Evolutionary conservation across 1,139 yeast species (phyloP).

Genomic region (Pneumocystis canis): DNA sequence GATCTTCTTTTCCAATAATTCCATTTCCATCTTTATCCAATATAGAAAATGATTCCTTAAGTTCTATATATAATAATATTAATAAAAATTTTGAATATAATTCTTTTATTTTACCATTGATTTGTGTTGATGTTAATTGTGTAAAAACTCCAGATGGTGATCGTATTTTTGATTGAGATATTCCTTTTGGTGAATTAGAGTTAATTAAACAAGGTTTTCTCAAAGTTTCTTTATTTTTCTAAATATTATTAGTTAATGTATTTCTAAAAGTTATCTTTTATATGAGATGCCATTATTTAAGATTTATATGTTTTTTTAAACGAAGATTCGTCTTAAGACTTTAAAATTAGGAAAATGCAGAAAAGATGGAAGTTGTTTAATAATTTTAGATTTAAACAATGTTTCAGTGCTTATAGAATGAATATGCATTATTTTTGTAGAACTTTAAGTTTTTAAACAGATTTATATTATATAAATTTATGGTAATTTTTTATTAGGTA

Average conservation of each 20-base stretch:
- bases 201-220: neutral
- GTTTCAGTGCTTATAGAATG: neutral
- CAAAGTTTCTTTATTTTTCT: neutral
- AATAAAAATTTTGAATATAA: neutral
- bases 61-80: neutral
- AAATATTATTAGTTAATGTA: neutral
- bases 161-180: neutral
- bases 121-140: neutral
- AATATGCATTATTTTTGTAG: neutral
- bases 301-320: too few species aligned
- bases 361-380: neutral
- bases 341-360: neutral
- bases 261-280: neutral
- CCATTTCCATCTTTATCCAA: slow-evolving; percentile 84
- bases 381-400: neutral
- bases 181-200: neutral
- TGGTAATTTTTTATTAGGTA: too few species aligned
- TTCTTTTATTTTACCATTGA: neutral
- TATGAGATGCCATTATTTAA: neutral
- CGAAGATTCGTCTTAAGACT: too few species aligned
- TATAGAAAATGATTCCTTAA: slow-evolving; percentile 42
- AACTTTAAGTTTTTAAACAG: neutral
- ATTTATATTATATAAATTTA: too few species aligned
- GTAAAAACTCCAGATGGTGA: neutral
- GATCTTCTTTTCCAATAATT: slow-evolving; percentile 42